A percentile compares a stretch with the other conserved stretches of the same genome.
These are phyloP conservation scores for Blumeriella jaapii DNA, from an alignment of 2,329 filamentous ascomycete genomes.

Conservation along the genomic window DNA sequence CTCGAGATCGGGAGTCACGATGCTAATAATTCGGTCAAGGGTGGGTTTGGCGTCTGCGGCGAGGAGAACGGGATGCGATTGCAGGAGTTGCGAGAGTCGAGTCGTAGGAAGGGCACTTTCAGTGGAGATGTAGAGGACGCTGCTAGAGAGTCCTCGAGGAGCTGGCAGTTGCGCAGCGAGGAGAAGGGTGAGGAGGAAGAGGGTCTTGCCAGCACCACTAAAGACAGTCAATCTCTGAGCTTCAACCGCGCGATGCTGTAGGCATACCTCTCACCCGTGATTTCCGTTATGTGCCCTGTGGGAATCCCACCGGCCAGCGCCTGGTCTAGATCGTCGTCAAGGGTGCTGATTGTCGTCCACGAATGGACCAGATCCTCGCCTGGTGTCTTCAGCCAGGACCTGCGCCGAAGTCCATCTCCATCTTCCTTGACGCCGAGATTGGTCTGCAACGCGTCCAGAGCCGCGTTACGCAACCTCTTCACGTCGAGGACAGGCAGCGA, in stretches of 20 bases:
- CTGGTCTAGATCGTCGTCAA: slow-evolving; percentile 62
- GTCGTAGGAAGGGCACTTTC: slow-evolving; percentile 75
- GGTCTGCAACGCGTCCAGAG: slow-evolving; percentile 55
- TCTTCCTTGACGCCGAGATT: slow-evolving; percentile 31
- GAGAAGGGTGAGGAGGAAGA: slow-evolving; percentile 76
- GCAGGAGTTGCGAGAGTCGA: slow-evolving; percentile 70
- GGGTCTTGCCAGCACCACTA: slow-evolving; percentile 86
- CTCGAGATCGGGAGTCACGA: slow-evolving; percentile 80
- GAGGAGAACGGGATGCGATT: slow-evolving; percentile 49
- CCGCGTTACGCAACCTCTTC: slow-evolving; percentile 56
- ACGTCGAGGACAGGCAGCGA: slow-evolving; percentile 72
- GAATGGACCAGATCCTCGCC: slow-evolving; percentile 30
- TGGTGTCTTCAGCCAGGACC: slow-evolving; percentile 21
- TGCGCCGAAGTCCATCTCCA: slow-evolving; percentile 8
- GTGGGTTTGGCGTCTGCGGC: slow-evolving; percentile 40
- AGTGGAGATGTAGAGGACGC: slow-evolving; percentile 89
- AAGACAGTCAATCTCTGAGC: slow-evolving; percentile 12
- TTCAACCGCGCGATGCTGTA: neutral
- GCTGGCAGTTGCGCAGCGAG: slow-evolving; percentile 72
- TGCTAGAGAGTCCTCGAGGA: slow-evolving; percentile 56
- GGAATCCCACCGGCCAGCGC: slow-evolving; percentile 70
- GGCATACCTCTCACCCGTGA: slow-evolving; percentile 73
- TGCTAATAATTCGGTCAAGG: slow-evolving; percentile 66
- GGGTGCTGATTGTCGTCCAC: slow-evolving; percentile 62
- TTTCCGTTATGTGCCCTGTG: slow-evolving; percentile 71